Base-by-base conservation (phyloP, 78 protist genomes). In the Chrysochromulina tobinii region DNA sequence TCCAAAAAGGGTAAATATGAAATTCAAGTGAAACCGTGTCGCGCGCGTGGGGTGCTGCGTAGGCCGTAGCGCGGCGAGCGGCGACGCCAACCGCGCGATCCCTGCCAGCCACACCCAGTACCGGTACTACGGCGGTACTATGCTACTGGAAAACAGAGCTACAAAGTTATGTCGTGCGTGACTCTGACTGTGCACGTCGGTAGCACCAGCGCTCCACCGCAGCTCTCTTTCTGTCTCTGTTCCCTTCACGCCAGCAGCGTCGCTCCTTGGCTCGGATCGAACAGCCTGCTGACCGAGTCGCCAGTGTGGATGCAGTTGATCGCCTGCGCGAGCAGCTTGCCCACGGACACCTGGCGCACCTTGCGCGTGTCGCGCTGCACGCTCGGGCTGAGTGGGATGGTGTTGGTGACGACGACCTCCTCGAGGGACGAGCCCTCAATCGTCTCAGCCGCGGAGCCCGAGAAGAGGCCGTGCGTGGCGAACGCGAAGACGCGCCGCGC, bases 391-490 rank as follows among this genome's bases (percentile, higher is more conserved):
- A 90, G 68, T 38, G 92, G 92, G 61, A 90, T 69, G 48, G 92
- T 90, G 84, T 90, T 90, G 4, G 85, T 3, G n/a, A 79, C 48
- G 51, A 90, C 81, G 23, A 90, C 91, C 79, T 91, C 67, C 67
- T 91, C 93, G 25, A 91, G 51, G 53, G 23, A 48, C 57, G 48
- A 27, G n/a, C 53, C 27, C 55, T 75, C 58, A 51, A 91, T 91
- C 20, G 64, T 55, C 38, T 59, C 53, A 0, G 84, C 89, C 9
- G 93, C 93, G 5, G 69, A 66, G 61, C 58, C 79, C 53, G 21
- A 61, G 77, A 91, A 91, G 59, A 91, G 77, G 51, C 91, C 92
- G 67, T 91, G 93, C n/a, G 93, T 91, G 27, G 93, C 93, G 64
- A 83, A 91, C 53, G 93, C 93, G 61, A 81, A 91, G 25, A 91